Conservation (phyloP, 2,329 filamentous ascomycete genomes). For the Cercospora sp. region DNA sequence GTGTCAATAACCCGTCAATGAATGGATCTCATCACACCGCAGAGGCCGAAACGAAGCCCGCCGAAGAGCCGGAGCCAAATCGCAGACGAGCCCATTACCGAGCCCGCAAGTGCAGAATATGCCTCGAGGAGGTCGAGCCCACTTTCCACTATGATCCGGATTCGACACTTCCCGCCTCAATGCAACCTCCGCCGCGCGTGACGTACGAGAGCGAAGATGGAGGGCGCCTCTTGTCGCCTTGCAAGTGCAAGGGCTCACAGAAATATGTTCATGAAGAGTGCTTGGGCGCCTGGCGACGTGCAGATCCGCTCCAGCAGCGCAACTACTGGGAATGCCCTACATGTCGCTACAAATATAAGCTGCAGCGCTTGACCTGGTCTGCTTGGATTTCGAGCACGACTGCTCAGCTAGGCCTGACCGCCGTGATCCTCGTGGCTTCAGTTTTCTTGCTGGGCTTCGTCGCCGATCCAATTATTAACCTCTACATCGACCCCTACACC, state of each 20-base stretch:
- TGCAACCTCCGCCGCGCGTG: slow-evolving; percentile 59
- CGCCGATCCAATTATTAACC: slow-evolving; percentile 86
- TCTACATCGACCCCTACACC: slow-evolving; percentile 74
- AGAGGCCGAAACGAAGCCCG: slow-evolving; percentile 25
- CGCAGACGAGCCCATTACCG: slow-evolving; percentile 58
- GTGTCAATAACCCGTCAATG: background rate
- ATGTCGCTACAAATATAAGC: slow-evolving; percentile 78
- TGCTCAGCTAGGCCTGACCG: slow-evolving; percentile 69
- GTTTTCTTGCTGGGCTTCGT: slow-evolving; percentile 87
- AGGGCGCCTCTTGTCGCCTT: slow-evolving; percentile 82
- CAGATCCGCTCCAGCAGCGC: slow-evolving; percentile 65
- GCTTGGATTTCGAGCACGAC: slow-evolving; percentile 58
- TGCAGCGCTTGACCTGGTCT: slow-evolving; percentile 76
- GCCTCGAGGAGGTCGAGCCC: slow-evolving; percentile 70
- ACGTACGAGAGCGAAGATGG: slow-evolving; percentile 71
- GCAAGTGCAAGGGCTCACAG: slow-evolving; percentile 88
- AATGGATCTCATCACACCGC: slow-evolving; percentile 2
- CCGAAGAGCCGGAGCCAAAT: slow-evolving; percentile 22
- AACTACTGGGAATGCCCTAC: slow-evolving; percentile 88
- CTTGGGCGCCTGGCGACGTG: slow-evolving; percentile 76
- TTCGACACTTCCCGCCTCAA: slow-evolving; percentile 55
- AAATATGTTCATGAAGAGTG: slow-evolving; percentile 95
- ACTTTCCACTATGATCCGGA: slow-evolving; percentile 53
- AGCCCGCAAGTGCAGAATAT: slow-evolving; percentile 82
- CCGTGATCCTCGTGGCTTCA: slow-evolving; percentile 67